Base-by-base conservation (phyloP, 257 asterid species). In the Perilla frutescens region DNA sequence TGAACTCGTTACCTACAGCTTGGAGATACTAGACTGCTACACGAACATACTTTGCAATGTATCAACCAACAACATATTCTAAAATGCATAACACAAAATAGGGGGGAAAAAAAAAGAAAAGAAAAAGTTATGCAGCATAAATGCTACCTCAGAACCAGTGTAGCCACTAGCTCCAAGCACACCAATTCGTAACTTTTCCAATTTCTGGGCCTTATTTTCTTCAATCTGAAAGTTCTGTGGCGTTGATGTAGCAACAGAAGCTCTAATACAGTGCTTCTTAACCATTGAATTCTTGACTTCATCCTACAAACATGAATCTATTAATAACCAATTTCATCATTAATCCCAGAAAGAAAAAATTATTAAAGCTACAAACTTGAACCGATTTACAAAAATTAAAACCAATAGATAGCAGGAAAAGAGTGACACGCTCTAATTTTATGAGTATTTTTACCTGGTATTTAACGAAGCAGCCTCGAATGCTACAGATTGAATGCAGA, bases 131-230 rank as follows among this genome's bases (percentile, higher is more conserved):
- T 7, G 58, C 31, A 61, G 47, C 41, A 40, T 5, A 8, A 49
- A 47, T 45, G 44, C 45, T 64, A 91, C 97, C 95, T 89, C 97
- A 39, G 91, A 86, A 74, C 97, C 97, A 75, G 96, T 91, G 77
- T 91, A 91, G 39, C 96, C 96, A 81, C 96, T 87, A 67, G 97
- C 97, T 51, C 97, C 97, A 77, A 91, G 95, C 68, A 91, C 91
- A 55, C 95, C 96, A 75, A 89, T 82, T 71, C 88, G 88, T 51
- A 79, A 75, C 36, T 84, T 87, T 2, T 89, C 88, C 3, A 68
- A 81, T 57, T 86, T 79, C 49, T 71, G 81, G 66, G 87, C 76
- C 64, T 80, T 72, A 48, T 14, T 69, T 29, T 82, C 87, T n/a
- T 74, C 82, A 70, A 82, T 37, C 54, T 81, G 81, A 55, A 76